Evolutionary conservation across 345 rosid species (phyloP), one percentile per base, ranked within the genome.

Genomic region (Eucalyptus albens): DNA sequence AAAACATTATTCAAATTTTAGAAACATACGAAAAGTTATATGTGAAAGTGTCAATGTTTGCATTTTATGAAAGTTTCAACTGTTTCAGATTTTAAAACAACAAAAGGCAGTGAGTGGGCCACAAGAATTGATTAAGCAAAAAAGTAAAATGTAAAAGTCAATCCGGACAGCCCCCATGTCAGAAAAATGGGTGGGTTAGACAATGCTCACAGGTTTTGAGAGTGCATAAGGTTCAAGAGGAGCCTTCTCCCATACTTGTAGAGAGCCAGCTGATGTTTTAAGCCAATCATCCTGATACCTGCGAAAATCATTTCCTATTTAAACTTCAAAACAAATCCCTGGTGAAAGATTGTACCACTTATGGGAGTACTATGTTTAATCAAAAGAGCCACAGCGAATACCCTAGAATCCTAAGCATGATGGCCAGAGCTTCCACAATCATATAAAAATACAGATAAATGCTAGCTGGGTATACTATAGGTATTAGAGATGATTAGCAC

Each of bases 271-370:
- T 53, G 99, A 95, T 90, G 97, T 92, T 93, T 96, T 97, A 80
- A 98, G 97, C 99, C 99, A 98, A 94, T 98, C 99, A 91, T 98
- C 99, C 94, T 98, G 99, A 93, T 98, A 98, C 93, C 99, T 98
- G 90, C 88, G 45, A 89, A 83, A 86, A 51, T 90, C 88, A 91
- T 88, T 86, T 31, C 44, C 45, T n/a, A 53, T 86, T 86, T 31
- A 16, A n/a, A 53, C 45, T 77, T 37, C 42, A 11, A 77, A 19
- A 37, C 83, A 37, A 77, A 77, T 37, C 83, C 83, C 47, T 37
- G 42, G 83, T 21, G 83, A 77, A 72, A 37, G 45, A 72, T 72
- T 72, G 27, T 24, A 77, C 83, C 11, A 37, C 45, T 77, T 19
- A 77, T 77, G 45, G 83, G 83, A 77, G 47, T 77, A 37, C 3